Evolutionary conservation across 495 filamentous ascomycete species (phyloP), one percentile per base, ranked within the genome.

Genomic region (Echria macrotheca): DNA sequence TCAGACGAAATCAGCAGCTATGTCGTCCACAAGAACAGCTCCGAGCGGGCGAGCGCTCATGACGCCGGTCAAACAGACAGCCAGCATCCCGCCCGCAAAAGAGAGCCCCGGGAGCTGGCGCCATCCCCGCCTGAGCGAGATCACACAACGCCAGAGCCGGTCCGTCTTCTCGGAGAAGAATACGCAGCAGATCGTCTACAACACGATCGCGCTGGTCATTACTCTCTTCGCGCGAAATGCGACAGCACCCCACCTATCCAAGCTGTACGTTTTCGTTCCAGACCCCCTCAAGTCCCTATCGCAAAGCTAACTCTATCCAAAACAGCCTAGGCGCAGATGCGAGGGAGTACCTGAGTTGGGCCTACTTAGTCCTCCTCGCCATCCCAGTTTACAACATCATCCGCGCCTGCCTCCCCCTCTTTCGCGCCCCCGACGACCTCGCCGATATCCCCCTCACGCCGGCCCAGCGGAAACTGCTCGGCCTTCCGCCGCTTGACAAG

Each of bases 381-480:
- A 69, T 77, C 17, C 93, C 88, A 9, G 73, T 95, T 19, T 63
- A 87, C 59, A 66, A 66, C 53, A 63, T 65, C 58, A 15, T 66
- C 5, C 32, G 84, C 17, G 84, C 82, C 46, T 54, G 79, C 11
- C 72, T 77, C 18, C 93, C 89, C 10, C 76, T 96, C 17, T 63
- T 87, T 59, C 77, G 81, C 41, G 67, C 69, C 5, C 77, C 74
- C 47, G 90, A 95, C 64, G 79, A 91, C 52, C 75, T 96, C 50
- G 72, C 81, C 55, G 91, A 98, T 64, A 94, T 98, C 40, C 82
- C 93, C 52, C 76, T 98, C 44, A 96, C 90, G 4, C 89, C 93
- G 18, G 82, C 83, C 10, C 93, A 98, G 66, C 86, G 93, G 32
- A 74, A 79, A 44, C 79, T 95, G 14, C 76, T 98, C 15, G 90